These are phyloP conservation scores for Fusarium humuli DNA, from an alignment of 2,329 filamentous ascomycete genomes.

Conservation along the genomic window DNA sequence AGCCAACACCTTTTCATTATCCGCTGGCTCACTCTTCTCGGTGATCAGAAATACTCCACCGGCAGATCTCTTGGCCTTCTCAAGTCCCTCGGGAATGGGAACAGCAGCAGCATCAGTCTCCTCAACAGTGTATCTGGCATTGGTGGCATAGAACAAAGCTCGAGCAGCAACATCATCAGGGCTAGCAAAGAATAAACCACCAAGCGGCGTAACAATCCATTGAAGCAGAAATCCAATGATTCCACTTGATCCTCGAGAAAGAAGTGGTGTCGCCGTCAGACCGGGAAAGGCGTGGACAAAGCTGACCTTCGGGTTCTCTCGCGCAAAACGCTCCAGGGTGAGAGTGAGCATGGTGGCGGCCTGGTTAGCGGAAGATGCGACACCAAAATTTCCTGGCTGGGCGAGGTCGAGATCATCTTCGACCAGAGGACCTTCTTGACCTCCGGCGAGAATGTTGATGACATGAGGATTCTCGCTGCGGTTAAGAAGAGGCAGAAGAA, in stretches of 20 bases:
- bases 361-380: slow-evolving; percentile 56
- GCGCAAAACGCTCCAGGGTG: slow-evolving; percentile 60
- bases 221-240: slow-evolving; percentile 23
- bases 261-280: slow-evolving; percentile 37
- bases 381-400: slow-evolving; percentile 50
- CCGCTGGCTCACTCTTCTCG: slow-evolving; percentile 26
- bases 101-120: neutral
- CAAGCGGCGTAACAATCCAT: slow-evolving; percentile 29
- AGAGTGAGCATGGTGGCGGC: slow-evolving; percentile 63
- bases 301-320: slow-evolving; percentile 54
- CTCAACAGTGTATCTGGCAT: slow-evolving; percentile 34
- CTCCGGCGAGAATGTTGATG: slow-evolving; percentile 61
- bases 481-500: slow-evolving; percentile 66
- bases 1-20: slow-evolving; percentile 33
- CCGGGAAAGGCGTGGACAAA: slow-evolving; percentile 54
- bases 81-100: neutral
- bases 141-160: slow-evolving; percentile 41
- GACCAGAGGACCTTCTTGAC: slow-evolving; percentile 60
- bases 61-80: neutral
- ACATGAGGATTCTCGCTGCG: slow-evolving; percentile 57
- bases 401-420: slow-evolving; percentile 59
- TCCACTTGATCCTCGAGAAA: slow-evolving; percentile 41
- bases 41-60: slow-evolving; percentile 31
- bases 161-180: slow-evolving; percentile 38
- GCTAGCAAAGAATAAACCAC: slow-evolving; percentile 24